A percentile compares a stretch with the other conserved stretches of the same genome.
Evolutionary conservation across 78 protist species (phyloP).

Genomic region (Protostelium mycophagum): DNA sequence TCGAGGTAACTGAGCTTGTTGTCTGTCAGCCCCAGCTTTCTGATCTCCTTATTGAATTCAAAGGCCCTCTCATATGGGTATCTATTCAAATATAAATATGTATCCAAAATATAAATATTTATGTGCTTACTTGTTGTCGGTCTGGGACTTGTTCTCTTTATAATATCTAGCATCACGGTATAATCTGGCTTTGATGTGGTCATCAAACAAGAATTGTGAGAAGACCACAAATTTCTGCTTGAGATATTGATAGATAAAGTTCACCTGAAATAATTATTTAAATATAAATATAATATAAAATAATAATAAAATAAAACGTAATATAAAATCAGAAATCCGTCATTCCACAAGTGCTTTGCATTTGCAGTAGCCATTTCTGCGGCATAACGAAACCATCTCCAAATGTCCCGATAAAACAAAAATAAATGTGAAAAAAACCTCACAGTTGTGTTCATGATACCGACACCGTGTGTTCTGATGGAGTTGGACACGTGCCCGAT

Average conservation of each 20-base stretch:
- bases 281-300: background rate
- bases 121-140: conserved; percentile 10
- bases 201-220: conserved; percentile 94
- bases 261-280: conserved; percentile 40
- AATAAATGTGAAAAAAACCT: conserved; percentile 2
- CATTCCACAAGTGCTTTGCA: background rate
- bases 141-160: conserved; percentile 47
- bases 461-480: conserved; percentile 96
- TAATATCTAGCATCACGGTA: conserved; percentile 52
- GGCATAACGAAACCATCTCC: no score
- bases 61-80: conserved; percentile 85
- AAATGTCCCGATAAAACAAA: no score
- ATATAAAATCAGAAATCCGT: background rate
- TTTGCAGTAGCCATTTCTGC: no score
- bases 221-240: conserved; percentile 66
- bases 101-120: background rate
- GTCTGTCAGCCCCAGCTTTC: conserved; percentile 71
- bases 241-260: conserved; percentile 84
- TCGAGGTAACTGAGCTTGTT: conserved; percentile 76
- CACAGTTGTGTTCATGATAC: conserved; percentile 95
- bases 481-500: conserved; percentile 91
- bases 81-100: background rate
- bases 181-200: conserved; percentile 85
- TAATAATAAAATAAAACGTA: background rate
- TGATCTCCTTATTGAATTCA: conserved; percentile 71